These are phyloP conservation scores for Prunus yedoensis DNA, from an alignment of 331 rosid species.

Conservation along the genomic window DNA sequence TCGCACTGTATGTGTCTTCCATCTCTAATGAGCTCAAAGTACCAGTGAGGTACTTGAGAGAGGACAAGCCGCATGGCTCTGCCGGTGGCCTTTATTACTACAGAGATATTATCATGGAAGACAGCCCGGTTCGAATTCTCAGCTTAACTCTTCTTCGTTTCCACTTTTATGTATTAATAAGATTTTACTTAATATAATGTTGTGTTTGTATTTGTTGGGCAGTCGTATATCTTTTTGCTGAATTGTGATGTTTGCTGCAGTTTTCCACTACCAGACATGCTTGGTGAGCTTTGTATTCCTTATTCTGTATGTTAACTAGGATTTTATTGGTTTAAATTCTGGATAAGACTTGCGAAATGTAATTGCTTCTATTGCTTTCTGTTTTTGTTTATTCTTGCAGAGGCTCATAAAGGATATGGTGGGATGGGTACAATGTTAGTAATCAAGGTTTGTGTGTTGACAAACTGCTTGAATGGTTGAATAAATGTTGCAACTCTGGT, in stretches of 20 bases:
- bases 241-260: constrained; percentile 97
- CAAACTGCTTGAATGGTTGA: neutral
- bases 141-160: neutral
- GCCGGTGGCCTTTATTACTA: constrained; percentile 86
- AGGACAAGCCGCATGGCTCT: constrained; percentile 95
- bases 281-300: constrained; percentile 54
- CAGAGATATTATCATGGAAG: constrained; percentile 90
- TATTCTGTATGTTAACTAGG: neutral
- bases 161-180: neutral
- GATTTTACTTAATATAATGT: neutral
- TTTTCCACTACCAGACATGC: constrained; percentile 84
- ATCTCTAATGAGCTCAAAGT: constrained; percentile 87
- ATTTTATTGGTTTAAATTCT: neutral
- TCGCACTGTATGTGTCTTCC: constrained; percentile 86
- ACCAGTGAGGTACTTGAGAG: constrained; percentile 97
- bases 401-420: constrained; percentile 72
- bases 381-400: constrained; percentile 40
- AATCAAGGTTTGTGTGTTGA: constrained; percentile 67
- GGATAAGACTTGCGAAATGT: neutral
- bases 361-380: neutral
- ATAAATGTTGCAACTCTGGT: neutral
- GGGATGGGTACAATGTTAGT: constrained; percentile 96
- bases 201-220: constrained; percentile 31
- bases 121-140: constrained; percentile 61
- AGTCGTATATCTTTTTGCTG: constrained; percentile 88